Base-by-base conservation (phyloP, 179 eudicot genomes). In the Beta corolliflora region DNA sequence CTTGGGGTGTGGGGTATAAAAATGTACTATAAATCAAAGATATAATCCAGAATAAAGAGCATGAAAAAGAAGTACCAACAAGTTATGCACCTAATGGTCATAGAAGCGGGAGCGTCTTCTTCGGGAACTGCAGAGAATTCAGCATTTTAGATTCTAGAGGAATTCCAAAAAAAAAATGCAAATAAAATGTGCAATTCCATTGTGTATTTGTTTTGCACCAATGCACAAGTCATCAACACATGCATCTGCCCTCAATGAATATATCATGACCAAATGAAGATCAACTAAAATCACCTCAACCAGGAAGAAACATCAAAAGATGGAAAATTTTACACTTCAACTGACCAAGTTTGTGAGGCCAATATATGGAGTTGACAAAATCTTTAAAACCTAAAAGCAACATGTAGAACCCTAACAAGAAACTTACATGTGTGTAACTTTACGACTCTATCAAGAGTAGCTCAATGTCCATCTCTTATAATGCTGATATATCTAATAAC, bases 71-170 rank as follows among this genome's bases (percentile, higher is more conserved):
- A 50, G 46, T 31, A 77, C 15, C 48, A 53, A 31, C 31, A 79
- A 63, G 71, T 53, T 31, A 76, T 58, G 80, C 81, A 86, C 83
- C 89, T 88, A 88, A 71, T 77, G 85, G 77, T 82, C 84, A 86
- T 84, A 77, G 83, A 86, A 88, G 84, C 89, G 90, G 86, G 89
- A 86, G 77, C 84, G 90, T 71, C 90, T 81, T 86, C 90, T 86
- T 66, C 87, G 85, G 75, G 88, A 86, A 77, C 90, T 88, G 88
- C 83, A 84, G 48, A 63, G 44, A 85, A 56, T 29, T 15, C 63
- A 65, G 48, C 73, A 77, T 18, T 73, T 65, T 16, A 79, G 71
- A 19, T 21, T 73, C 58, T 16, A 73, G 71, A 19, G 46, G 18
- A 59, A 19, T 71, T 76, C 21, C n/a, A n/a, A n/a, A 68, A 60